Evolutionary conservation across 139 green algal genomes (phyloP).

Genomic region (Desmodesmus armatus): DNA sequence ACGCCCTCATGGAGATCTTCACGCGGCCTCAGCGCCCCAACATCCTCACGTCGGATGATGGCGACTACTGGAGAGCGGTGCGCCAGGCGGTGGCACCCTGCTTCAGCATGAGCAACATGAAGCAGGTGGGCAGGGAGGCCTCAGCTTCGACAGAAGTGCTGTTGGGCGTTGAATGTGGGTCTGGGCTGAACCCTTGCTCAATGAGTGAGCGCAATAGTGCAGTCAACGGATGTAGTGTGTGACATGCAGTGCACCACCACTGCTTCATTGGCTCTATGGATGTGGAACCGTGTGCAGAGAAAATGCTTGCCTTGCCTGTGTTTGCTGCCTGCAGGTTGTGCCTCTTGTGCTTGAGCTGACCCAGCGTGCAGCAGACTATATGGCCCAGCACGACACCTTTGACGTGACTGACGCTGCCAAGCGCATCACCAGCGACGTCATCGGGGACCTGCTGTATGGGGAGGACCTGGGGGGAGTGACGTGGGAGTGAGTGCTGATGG

Average conservation of each 20-base stretch:
- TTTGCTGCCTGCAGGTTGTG: constrained; percentile 5
- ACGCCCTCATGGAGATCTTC: neutral
- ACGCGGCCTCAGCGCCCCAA: neutral
- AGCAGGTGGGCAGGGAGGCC: constrained; percentile 26
- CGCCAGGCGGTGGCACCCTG: neutral
- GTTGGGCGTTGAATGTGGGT: too few relatives aligned
- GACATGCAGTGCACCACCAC: too few relatives aligned
- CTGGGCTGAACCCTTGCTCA: too few relatives aligned
- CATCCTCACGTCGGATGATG: constrained; percentile 4
- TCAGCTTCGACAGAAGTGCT: neutral
- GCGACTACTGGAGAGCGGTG: constrained; percentile 10
- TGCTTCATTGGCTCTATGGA: too few relatives aligned
- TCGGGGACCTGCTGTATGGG: constrained; percentile 17
- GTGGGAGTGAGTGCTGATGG: constrained; percentile 21
- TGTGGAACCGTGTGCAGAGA: too few relatives aligned
- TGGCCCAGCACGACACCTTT: too few relatives aligned
- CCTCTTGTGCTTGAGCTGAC: neutral
- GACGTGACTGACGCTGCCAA: too few relatives aligned
- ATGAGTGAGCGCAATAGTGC: too few relatives aligned
- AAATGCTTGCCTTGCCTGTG: too few relatives aligned
- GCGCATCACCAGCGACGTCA: constrained; percentile 22
- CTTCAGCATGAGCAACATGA: constrained; percentile 33
- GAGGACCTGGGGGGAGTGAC: constrained; percentile 23
- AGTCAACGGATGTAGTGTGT: too few relatives aligned
- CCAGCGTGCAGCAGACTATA: neutral